phyloP scores from a whole-genome alignment of 1,284 basidiomycete genomes.

The Irpex lacteus region DNA sequence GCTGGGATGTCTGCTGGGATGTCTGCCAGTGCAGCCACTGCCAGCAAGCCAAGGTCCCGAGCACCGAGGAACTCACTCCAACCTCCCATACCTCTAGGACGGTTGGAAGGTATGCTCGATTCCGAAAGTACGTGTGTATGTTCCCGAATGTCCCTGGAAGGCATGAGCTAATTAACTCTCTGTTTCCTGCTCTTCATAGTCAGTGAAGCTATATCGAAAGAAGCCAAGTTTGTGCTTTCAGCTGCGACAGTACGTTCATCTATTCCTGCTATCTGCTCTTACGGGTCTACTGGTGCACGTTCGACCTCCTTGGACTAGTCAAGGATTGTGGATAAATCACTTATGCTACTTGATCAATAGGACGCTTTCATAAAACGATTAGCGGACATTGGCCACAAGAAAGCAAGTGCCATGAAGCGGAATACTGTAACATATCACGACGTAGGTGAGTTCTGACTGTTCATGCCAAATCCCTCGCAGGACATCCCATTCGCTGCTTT shows the following conservation, averaged over 20 bases:
- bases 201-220: conserved; percentile 66
- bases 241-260: conserved; percentile 58
- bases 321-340: neutral
- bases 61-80: conserved; percentile 48
- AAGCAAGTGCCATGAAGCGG: conserved; percentile 51
- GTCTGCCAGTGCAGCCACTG: conserved; percentile 29
- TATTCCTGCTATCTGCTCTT: neutral
- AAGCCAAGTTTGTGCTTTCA: conserved; percentile 67
- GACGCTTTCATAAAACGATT: conserved; percentile 77
- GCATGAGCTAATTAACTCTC: neutral
- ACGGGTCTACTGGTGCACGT: neutral
- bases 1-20: conserved; percentile 10
- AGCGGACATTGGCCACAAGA: conserved; percentile 53
- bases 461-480: neutral
- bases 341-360: conserved; percentile 31
- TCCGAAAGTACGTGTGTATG: conserved; percentile 53
- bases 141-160: neutral
- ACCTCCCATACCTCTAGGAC: conserved; percentile 54
- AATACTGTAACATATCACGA: conserved; percentile 61
- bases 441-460: conserved; percentile 48
- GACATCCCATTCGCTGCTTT: no score
- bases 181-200: conserved; percentile 30
- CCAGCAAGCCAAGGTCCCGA: conserved; percentile 13
- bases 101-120: conserved; percentile 68
- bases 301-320: conserved; percentile 7